A percentile compares a stretch with the other conserved stretches of the same genome.
Conservation (phyloP, 2,329 filamentous ascomycete genomes). For the Cytospora mali region DNA sequence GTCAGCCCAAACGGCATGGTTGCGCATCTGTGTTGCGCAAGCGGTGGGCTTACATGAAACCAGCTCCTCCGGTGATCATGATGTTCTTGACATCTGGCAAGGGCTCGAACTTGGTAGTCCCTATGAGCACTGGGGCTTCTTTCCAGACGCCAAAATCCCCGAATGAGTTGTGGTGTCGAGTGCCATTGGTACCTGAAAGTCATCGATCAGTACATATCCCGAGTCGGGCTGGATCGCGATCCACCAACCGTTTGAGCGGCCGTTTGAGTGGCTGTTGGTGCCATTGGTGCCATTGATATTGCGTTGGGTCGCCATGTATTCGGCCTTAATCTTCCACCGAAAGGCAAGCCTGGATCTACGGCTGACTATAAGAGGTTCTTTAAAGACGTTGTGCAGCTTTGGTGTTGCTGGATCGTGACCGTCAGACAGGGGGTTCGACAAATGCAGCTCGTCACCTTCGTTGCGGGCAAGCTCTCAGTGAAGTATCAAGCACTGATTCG, state of each 20-base stretch:
- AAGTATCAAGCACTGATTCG: constrained; percentile 22
- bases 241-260: constrained; percentile 19
- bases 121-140: constrained; percentile 69
- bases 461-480: constrained; percentile 16
- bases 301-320: constrained; percentile 17
- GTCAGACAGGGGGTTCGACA: constrained; percentile 1
- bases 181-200: constrained; percentile 32
- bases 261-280: constrained; percentile 1
- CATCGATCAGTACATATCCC: neutral
- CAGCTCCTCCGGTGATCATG: constrained; percentile 80
- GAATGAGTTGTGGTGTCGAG: constrained; percentile 48
- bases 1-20: constrained; percentile 10
- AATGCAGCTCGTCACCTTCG: neutral
- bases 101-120: constrained; percentile 71
- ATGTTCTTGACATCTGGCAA: constrained; percentile 74
- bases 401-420: constrained; percentile 8
- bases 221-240: neutral
- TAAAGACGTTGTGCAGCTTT: neutral
- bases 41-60: constrained; percentile 71
- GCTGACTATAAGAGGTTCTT: neutral
- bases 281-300: constrained; percentile 13
- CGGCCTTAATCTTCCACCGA: neutral
- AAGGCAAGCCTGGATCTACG: neutral
- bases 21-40: neutral
- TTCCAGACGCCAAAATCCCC: constrained; percentile 70